Evolutionary conservation across 164 flowering plant species (phyloP).

Genomic region (Aristolochia fimbriata): DNA sequence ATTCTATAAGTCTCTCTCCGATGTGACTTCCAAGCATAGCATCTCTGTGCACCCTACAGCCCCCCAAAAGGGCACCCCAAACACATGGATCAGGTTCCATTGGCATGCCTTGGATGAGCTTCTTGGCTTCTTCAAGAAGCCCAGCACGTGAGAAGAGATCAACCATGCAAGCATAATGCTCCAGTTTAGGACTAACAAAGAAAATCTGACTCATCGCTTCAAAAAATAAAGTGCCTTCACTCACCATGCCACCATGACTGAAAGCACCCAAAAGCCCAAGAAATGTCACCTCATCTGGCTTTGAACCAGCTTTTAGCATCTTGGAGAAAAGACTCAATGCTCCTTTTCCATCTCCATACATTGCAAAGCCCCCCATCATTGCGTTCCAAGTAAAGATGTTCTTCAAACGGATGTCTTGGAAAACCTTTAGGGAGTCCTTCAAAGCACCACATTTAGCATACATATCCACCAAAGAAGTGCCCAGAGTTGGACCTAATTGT

Average conservation of each 20-base stretch:
- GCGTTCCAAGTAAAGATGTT: slow-evolving; percentile 6
- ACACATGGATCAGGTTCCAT: neutral
- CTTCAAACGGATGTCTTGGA: neutral
- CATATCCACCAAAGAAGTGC: slow-evolving; percentile 39
- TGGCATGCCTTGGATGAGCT: slow-evolving; percentile 4
- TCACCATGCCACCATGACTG: slow-evolving; percentile 4
- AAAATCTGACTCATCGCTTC: slow-evolving; percentile 1
- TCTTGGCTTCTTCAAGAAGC: slow-evolving; percentile 2
- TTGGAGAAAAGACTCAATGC: slow-evolving; percentile 4
- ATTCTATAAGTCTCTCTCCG: neutral
- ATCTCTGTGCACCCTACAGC: slow-evolving; percentile 2
- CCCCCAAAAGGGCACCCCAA: slow-evolving; percentile 10
- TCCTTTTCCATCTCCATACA: slow-evolving; percentile 1
- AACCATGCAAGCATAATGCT: slow-evolving; percentile 8
- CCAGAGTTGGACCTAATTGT: neutral
- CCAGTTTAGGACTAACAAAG: slow-evolving; percentile 1
- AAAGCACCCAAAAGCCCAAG: slow-evolving; percentile 1
- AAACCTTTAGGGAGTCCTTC: neutral
- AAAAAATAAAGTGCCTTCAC: neutral
- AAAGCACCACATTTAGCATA: slow-evolving; percentile 47
- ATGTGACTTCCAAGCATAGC: neutral
- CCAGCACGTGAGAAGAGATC: slow-evolving; percentile 9
- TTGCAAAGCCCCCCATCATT: slow-evolving; percentile 3
- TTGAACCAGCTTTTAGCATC: slow-evolving; percentile 4
- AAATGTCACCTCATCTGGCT: slow-evolving; percentile 5